Base-by-base conservation (phyloP, 306 rosid species). In the Prinsepia uniflora region DNA sequence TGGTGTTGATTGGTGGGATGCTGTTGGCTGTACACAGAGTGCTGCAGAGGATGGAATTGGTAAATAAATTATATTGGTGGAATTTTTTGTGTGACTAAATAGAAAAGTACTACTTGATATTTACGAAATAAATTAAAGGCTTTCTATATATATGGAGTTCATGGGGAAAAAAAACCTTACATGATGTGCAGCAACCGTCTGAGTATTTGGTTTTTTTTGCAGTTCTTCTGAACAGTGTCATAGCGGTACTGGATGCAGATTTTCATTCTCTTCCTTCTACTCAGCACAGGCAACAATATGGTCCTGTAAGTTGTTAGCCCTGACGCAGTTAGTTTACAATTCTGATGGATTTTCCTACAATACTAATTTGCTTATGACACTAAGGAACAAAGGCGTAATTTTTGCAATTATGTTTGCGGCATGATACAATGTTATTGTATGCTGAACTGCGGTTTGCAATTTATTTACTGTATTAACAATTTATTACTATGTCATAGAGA, bases 1-100 rank as follows among this genome's bases (percentile, higher is more conserved):
- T 81, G 97, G 99, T 54, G 99, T 94, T 82, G 97, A 94, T 86
- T 94, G 99, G 97, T 94, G 99, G 99, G 99, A 94, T 87, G 99
- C 99, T 69, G 96, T 94, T 75, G 99, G 97, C 62, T 91, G 97
- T 75, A 91, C 97, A 5, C 99, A 94, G 82, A 94, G 99, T 87
- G 99, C 99, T 79, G 94, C 99, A 4, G 99, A 94, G 83, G 99
- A 94, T 76, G 92, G 96, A 73, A 94, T 91, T 78, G 97, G 99
- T 94, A 88, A 78, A 84, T 52, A 76, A 76, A 43, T 49, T 41
- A 53, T 20, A 41, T 67, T 55, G 75, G 15, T 68, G 52, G 41
- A 34, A 57, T 19, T 74, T 30, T 30, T 63, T 11, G 59, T 55
- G 7, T 56, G 45, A 34, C 65, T 60, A 15, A 24, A 59, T 41